These are phyloP conservation scores for Globisporangium lucens DNA, from an alignment of 352 stramenopile species.

Conservation along the genomic window DNA sequence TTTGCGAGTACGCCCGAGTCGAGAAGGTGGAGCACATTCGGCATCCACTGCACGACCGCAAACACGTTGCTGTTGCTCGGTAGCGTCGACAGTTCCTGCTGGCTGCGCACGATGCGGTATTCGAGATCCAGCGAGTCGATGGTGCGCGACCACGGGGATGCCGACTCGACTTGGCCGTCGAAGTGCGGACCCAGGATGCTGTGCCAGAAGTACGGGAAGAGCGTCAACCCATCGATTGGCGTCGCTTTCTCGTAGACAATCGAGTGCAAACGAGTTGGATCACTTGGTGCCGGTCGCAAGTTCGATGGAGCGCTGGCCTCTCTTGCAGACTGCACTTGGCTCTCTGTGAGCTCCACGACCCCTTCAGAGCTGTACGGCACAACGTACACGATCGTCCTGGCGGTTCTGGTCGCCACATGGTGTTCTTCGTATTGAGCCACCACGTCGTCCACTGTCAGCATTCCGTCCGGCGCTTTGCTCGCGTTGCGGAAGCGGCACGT, in stretches of 20 bases:
- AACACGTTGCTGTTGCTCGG: slow-evolving; percentile 39
- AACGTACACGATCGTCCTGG: slow-evolving; percentile 38
- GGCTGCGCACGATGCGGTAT: slow-evolving; percentile 39
- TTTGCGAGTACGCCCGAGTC: slow-evolving; percentile 17
- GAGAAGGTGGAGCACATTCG: slow-evolving; percentile 22
- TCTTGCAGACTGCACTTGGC: slow-evolving; percentile 24
- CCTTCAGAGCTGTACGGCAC: slow-evolving; percentile 42
- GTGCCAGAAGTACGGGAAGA: slow-evolving; percentile 65
- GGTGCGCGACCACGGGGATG: slow-evolving; percentile 23
- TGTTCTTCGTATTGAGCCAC: slow-evolving; percentile 17
- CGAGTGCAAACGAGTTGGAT: background rate
- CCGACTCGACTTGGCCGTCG: slow-evolving; percentile 23
- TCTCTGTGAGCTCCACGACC: slow-evolving; percentile 30
- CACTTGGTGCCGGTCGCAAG: background rate
- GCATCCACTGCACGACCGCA: slow-evolving; percentile 32
- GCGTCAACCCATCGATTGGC: slow-evolving; percentile 46
- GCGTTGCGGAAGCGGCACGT: slow-evolving; percentile 36
- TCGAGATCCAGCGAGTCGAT: slow-evolving; percentile 29
- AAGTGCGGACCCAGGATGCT: slow-evolving; percentile 49
- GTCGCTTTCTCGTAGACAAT: slow-evolving; percentile 29
- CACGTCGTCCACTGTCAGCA: slow-evolving; percentile 30
- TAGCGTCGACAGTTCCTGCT: slow-evolving; percentile 29
- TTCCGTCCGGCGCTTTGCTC: slow-evolving; percentile 17
- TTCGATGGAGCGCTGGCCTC: background rate
- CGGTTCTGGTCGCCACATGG: background rate